These are phyloP conservation scores for Chloris gayana DNA, from an alignment of 176 grass and related monocot species.

Conservation along the genomic window DNA sequence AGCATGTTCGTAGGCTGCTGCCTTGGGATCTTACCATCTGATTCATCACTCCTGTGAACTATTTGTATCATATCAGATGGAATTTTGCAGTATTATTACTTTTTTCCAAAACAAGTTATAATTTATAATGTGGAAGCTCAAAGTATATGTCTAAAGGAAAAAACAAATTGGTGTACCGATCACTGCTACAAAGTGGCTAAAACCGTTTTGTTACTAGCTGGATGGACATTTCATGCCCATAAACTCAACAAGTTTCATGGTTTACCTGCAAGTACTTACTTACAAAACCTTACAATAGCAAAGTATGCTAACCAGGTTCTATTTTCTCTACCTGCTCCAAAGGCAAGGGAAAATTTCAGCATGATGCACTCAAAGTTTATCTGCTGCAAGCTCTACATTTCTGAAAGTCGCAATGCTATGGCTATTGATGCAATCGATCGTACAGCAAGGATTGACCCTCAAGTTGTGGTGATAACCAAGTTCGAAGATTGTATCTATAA, in stretches of 20 bases:
- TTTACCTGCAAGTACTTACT: not conserved
- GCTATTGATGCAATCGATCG: slow-evolving; percentile 46
- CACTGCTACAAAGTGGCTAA: not conserved
- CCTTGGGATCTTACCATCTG: not conserved
- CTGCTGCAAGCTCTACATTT: slow-evolving; percentile 85
- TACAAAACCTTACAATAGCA: not conserved
- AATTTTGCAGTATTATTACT: not conserved
- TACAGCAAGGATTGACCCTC: slow-evolving; percentile 44
- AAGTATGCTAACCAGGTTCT: slow-evolving; percentile 1
- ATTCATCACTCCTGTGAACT: not conserved
- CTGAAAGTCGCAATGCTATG: slow-evolving; percentile 52
- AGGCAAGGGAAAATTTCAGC: slow-evolving; percentile 24
- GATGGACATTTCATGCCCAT: not conserved
- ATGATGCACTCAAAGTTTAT: slow-evolving; percentile 43
- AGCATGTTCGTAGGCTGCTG: not conserved
- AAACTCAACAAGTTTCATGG: too few relatives aligned
- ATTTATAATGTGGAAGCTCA: not conserved
- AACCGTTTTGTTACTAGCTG: not conserved
- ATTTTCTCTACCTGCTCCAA: slow-evolving; percentile 6
- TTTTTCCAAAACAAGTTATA: not conserved
- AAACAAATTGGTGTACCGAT: too few relatives aligned
- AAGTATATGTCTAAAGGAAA: not conserved
- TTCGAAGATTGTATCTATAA: slow-evolving; percentile 65
- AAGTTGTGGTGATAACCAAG: slow-evolving; percentile 56
- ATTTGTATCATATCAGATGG: not conserved